Evolutionary conservation across 176 grass and related monocot genomes (phyloP).

Genomic region (Zizania latifolia): DNA sequence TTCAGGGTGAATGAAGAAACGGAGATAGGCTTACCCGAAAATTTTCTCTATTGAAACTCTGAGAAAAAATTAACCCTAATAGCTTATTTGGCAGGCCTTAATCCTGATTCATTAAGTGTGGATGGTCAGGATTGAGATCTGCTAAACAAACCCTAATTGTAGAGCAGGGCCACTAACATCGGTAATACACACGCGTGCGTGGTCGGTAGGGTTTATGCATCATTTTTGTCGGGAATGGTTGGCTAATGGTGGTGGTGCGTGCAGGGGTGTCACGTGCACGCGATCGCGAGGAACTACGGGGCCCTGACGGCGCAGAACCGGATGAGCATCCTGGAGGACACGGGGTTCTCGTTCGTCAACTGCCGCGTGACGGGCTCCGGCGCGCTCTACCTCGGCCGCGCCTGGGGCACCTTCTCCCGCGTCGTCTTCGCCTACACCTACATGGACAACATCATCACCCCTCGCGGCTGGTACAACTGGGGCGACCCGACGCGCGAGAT

Average conservation of each 20-base stretch:
- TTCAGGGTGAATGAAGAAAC: too few species aligned
- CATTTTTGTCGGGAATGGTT: background rate
- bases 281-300: constrained; percentile 69
- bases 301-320: constrained; percentile 88
- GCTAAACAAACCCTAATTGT: too few species aligned
- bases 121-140: too few species aligned
- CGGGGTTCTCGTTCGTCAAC: constrained; percentile 91
- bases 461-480: constrained; percentile 88
- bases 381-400: constrained; percentile 81
- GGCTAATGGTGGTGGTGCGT: too few species aligned
- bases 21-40: too few species aligned
- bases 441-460: constrained; percentile 96
- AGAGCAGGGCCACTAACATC: too few species aligned
- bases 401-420: constrained; percentile 87
- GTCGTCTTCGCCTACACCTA: constrained; percentile 96
- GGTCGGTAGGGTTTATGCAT: too few species aligned
- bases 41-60: too few species aligned
- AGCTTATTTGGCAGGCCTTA: too few species aligned
- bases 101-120: too few species aligned
- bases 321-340: constrained; percentile 77
- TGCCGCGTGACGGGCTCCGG: constrained; percentile 87
- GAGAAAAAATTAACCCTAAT: too few species aligned
- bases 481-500: constrained; percentile 79
- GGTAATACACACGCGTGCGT: too few species aligned
- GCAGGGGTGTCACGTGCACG: constrained; percentile 85